Base-by-base conservation (phyloP, 495 filamentous ascomycete genomes). In the Trichocladium antarcticum region DNA sequence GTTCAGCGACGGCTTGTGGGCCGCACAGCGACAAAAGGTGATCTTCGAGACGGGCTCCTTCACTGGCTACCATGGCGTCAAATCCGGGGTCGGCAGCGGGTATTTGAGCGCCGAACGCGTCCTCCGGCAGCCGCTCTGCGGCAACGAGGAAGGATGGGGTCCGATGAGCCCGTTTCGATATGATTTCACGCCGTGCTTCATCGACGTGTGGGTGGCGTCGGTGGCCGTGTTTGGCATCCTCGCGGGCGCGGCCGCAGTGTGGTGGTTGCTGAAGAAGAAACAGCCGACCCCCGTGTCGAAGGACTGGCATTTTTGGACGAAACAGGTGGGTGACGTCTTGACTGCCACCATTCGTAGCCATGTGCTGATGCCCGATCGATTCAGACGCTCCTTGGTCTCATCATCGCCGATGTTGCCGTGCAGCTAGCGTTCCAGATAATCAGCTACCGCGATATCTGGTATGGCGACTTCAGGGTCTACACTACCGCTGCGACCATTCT, bases 151-250 rank as follows among this genome's bases (percentile, higher is more conserved):
- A 67, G 93, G 93, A 60, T 99, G 92, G 92, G 93, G 93, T 10
- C 93, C 93, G 15, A 49, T 99, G 57, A 92, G 87, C 64, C 78
- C 79, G 16, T 73, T 76, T 47, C 71, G 89, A 53, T 94, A 84
- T 64, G 89, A 97, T 64, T 85, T 99, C 65, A 96, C 93, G 32
- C 89, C 93, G 48, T 99, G 93, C 68, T 97, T 96, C 63, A 75
- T 95, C 42, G 93, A 97, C 63, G 75, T 89, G 9, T 85, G 82
- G 71, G 77, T 97, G 47, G 79, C 82, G 24, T 60, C 74, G 5
- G 82, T 95, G 16, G 89, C 87, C 9, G 71, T 76, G 5, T 88
- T 78, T 66, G 86, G 92, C 10, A 72, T 95, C 21, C 29, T 94
- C 14, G 70, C 79, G 47, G 93, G 93, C 36, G 74, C 80, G 21